Conservation (phyloP, 495 filamentous ascomycete species). For the Podospora pseudocomata region DNA sequence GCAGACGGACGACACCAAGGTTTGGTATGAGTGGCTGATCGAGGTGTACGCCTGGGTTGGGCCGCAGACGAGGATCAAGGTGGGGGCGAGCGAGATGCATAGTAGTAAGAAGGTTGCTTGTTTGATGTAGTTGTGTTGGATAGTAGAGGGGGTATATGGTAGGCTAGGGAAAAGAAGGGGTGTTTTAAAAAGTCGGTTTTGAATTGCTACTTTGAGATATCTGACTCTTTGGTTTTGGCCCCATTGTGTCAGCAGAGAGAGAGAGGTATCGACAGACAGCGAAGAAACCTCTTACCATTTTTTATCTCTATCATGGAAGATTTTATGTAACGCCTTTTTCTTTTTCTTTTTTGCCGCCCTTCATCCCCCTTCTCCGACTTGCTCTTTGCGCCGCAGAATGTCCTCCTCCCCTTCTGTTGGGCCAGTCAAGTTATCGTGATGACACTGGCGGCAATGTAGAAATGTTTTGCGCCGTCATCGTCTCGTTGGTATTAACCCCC, state of each 20-base stretch:
- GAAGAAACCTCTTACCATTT: neutral
- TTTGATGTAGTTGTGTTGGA: conserved; percentile 63
- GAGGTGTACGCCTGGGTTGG: conserved; percentile 68
- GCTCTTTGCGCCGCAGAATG: no score
- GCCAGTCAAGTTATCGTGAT: no score
- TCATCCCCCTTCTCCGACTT: neutral
- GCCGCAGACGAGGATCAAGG: conserved; percentile 62
- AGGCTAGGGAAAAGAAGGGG: neutral
- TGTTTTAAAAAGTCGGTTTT: no score
- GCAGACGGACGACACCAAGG: conserved; percentile 88
- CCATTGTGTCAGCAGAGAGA: neutral
- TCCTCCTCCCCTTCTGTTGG: no score
- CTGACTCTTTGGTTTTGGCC: neutral
- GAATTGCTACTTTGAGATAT: neutral
- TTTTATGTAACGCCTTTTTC: no score
- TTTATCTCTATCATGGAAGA: neutral
- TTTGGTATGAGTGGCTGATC: conserved; percentile 98
- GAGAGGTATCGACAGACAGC: no score
- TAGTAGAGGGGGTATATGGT: neutral
- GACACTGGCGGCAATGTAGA: no score
- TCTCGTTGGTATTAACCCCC: no score
- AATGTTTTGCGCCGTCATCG: no score
- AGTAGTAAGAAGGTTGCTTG: conserved; percentile 89
- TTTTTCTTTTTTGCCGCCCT: neutral
- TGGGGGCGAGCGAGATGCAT: conserved; percentile 80